Base-by-base conservation (phyloP, 768 basidiomycete genomes). In the Nidularia pulvinata region DNA sequence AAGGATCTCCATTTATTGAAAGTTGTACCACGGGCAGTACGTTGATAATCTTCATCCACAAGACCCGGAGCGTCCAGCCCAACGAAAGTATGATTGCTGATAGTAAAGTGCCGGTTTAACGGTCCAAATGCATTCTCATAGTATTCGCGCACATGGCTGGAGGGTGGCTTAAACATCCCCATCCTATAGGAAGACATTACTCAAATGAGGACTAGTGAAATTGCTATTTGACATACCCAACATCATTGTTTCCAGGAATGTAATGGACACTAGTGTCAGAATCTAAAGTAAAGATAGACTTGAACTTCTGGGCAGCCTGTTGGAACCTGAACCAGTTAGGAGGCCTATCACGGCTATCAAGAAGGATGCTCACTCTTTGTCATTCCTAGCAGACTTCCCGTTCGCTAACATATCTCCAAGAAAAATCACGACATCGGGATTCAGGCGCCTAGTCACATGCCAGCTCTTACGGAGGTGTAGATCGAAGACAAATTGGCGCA, bases 241-340 rank as follows among this genome's bases (percentile, higher is more conserved):
- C 78, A 59, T 94, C 92, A 58, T 86, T 87, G 59, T 94, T 94
- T n/a, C 92, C 92, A 6, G 89, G 85, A 42, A 91, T 74, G 61
- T 82, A 84, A 69, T 84, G 79, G 50, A 77, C 73, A 0, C 73
- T 62, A 13, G 73, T 65, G 3, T 69, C 68, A 11, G 70, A 52
- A 16, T 78, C 65, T 1, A 73, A 59, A 14, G 72, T 64, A 61
- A 91, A 91, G 33, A 85, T 83, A 4, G 72, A 69, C 59, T 82
- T 78, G 72, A 93, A 93, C 50, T 83, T 78, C 34, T 70, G 68
- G 16, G 72, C 74, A 53, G 89, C 90, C 19, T 68, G 61, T 36
- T 79, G 69, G 65, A 89, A 91, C 63, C 91, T 93, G 57, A 54
- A 37, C 9, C 22, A 9, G 22, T 46, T 2, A 46, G 45, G 19